These are phyloP conservation scores for Hymenoscyphus salicellus DNA, from an alignment of 2,329 filamentous ascomycete genomes.

Conservation along the genomic window DNA sequence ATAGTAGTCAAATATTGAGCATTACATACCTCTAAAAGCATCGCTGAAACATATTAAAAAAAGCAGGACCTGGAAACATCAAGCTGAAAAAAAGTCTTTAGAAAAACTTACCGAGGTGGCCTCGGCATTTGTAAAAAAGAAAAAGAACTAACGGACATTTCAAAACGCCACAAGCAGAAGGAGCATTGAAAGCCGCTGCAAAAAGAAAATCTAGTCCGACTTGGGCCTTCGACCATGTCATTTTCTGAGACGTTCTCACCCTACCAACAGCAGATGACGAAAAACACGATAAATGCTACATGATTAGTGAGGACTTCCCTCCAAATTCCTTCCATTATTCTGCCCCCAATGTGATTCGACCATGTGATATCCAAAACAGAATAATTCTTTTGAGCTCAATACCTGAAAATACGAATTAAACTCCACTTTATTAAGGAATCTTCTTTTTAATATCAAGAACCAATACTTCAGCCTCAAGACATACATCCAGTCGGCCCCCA, in stretches of 20 bases:
- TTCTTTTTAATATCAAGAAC: not conserved
- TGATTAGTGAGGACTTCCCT: not conserved
- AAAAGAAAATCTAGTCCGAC: conserved; percentile 1
- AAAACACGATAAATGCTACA: not conserved
- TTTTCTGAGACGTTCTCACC: not conserved
- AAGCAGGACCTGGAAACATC: not conserved
- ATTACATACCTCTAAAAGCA: not conserved
- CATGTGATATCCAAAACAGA: not conserved
- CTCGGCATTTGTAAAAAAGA: not conserved
- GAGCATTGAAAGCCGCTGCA: not conserved
- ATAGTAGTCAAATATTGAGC: not conserved
- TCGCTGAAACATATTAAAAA: not conserved
- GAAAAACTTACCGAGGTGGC: not conserved
- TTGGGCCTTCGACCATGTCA: not conserved
- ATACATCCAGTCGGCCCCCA: not conserved
- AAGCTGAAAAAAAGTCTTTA: not conserved
- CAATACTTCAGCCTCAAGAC: not conserved
- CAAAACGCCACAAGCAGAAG: not conserved
- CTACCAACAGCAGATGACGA: not conserved
- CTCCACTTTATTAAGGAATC: not conserved
- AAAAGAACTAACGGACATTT: not conserved
- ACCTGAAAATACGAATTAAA: not conserved
- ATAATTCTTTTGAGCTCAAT: not conserved
- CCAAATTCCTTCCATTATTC: too few species aligned
- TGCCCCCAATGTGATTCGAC: not conserved